Percentiles rank a stretch among this genome's conserved stretches.
phyloP scores from a whole-genome alignment of 1,284 basidiomycete species.

The Ganoderma resinaceum region DNA sequence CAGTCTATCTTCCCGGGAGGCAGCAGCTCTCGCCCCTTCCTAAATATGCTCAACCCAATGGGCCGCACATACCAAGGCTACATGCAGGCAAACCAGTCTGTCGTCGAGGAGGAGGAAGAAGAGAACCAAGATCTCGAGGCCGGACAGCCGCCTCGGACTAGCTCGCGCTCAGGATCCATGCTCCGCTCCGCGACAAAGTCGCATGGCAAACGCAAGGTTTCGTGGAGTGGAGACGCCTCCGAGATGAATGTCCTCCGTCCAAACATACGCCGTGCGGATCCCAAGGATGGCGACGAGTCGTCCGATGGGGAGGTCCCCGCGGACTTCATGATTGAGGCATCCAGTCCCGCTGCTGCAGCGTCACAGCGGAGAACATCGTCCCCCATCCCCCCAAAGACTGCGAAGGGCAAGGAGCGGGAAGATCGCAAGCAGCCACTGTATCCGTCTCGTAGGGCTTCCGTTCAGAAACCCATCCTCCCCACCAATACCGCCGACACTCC shows the following conservation, averaged over 20 bases:
- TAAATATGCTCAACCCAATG: constrained; percentile 86
- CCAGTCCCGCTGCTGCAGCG: constrained; percentile 30
- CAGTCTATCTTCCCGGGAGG: constrained; percentile 55
- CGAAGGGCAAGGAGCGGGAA: constrained; percentile 48
- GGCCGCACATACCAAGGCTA: constrained; percentile 73
- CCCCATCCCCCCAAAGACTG: constrained; percentile 34
- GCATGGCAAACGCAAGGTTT: constrained; percentile 57
- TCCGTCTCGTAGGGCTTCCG: constrained; percentile 32
- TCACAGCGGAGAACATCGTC: constrained; percentile 44
- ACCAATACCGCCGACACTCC: constrained; percentile 34
- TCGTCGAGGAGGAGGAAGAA: constrained; percentile 60
- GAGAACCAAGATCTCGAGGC: constrained; percentile 60
- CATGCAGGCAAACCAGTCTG: constrained; percentile 68
- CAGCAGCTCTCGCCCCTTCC: constrained; percentile 72
- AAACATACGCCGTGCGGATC: constrained; percentile 69
- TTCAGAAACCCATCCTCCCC: constrained; percentile 43
- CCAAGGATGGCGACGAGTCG: constrained; percentile 61
- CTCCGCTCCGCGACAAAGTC: constrained; percentile 43
- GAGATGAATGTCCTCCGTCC: constrained; percentile 65
- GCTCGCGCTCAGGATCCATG: constrained; percentile 31
- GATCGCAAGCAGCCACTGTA: constrained; percentile 35
- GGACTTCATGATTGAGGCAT: constrained; percentile 82
- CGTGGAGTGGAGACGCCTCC: constrained; percentile 61
- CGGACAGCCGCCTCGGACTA: constrained; percentile 41
- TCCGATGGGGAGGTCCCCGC: constrained; percentile 85